Evolutionary conservation across 345 rosid genomes (phyloP).

Genomic region (Salix arbutifolia): DNA sequence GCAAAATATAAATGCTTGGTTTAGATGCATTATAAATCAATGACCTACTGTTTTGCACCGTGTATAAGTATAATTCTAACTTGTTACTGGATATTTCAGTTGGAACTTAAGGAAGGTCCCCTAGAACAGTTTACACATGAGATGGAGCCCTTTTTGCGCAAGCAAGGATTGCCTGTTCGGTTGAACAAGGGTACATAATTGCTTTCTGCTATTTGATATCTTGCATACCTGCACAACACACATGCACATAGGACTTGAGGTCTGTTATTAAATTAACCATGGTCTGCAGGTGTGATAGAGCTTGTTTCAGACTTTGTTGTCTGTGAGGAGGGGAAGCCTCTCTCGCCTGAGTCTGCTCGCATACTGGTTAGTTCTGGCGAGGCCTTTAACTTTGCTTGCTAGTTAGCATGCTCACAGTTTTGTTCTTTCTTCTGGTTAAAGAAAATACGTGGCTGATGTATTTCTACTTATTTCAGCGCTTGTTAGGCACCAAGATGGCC

Average conservation of each 20-base stretch:
- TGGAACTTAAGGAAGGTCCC: conserved; percentile 85
- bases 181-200: conserved; percentile 65
- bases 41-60: not conserved
- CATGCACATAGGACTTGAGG: not conserved
- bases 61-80: not conserved
- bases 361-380: conserved; percentile 53
- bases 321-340: conserved; percentile 84
- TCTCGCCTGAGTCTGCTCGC: conserved; percentile 88
- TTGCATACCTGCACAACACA: not conserved
- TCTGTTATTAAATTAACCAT: not conserved
- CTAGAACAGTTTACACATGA: conserved; percentile 89
- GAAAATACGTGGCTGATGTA: not conserved
- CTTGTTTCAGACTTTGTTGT: conserved; percentile 82
- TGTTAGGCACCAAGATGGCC: conserved; percentile 88
- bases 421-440: not conserved
- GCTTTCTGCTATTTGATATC: not conserved
- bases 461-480: conserved; percentile 48
- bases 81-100: conserved; percentile 36
- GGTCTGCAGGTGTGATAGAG: conserved; percentile 72
- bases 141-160: conserved; percentile 93
- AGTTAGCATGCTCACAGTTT: not conserved
- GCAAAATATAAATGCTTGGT: not conserved
- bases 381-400: not conserved
- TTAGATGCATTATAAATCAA: not conserved
- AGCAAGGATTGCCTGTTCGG: conserved; percentile 95